These are phyloP conservation scores for Colletotrichum chrysophilum DNA, from an alignment of 2,329 filamentous ascomycete genomes.

Conservation along the genomic window DNA sequence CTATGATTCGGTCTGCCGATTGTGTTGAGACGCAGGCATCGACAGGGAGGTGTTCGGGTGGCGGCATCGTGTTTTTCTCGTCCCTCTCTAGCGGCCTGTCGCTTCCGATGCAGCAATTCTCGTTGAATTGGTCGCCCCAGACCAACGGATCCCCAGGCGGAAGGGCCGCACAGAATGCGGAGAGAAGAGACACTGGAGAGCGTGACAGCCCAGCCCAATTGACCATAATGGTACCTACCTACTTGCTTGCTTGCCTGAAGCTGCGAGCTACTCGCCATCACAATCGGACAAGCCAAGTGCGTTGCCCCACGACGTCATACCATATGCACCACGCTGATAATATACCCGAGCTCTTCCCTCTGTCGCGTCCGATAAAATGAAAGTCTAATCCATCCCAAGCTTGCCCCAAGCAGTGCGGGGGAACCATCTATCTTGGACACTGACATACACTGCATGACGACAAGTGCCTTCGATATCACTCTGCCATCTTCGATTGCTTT, in stretches of 20 bases:
- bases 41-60: not conserved
- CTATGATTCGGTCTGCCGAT: slow-evolving; percentile 1
- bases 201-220: not conserved
- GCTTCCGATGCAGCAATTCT: slow-evolving; percentile 16
- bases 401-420: slow-evolving; percentile 6
- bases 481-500: not conserved
- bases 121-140: slow-evolving; percentile 21
- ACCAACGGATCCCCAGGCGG: not conserved
- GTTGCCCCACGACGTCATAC: slow-evolving; percentile 21
- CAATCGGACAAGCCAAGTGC: not conserved
- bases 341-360: slow-evolving; percentile 8
- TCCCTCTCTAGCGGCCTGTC: not conserved
- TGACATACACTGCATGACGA: not conserved
- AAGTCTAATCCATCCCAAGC: slow-evolving; percentile 7
- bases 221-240: not conserved
- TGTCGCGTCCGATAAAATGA: not conserved
- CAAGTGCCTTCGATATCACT: not conserved
- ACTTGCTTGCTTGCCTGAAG: not conserved
- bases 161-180: not conserved
- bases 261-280: not conserved
- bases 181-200: not conserved
- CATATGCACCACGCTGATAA: not conserved
- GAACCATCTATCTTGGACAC: not conserved
- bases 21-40: slow-evolving; percentile 12
- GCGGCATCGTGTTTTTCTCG: slow-evolving; percentile 6